These are phyloP conservation scores for Amanita rubescens DNA, from an alignment of 768 basidiomycete species.

Conservation along the genomic window DNA sequence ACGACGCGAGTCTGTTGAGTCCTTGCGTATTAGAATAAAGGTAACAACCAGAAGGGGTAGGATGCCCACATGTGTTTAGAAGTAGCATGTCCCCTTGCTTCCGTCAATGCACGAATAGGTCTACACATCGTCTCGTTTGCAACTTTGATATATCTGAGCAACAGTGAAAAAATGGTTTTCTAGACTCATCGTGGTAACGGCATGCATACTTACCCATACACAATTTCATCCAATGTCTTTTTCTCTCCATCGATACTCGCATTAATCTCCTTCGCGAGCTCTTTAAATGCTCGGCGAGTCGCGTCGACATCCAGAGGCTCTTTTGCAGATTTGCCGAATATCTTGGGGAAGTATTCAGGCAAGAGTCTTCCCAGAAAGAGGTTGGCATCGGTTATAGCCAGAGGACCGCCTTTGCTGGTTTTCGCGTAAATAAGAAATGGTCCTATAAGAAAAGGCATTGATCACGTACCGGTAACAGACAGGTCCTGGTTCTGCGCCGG, in stretches of 20 bases:
- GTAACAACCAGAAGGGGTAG: neutral
- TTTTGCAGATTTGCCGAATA: conserved; percentile 85
- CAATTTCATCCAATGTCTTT: conserved; percentile 73
- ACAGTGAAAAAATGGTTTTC: too few species aligned
- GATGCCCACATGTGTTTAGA: conserved; percentile 56
- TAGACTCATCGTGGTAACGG: neutral
- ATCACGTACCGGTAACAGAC: conserved; percentile 73
- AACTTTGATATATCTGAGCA: conserved; percentile 82
- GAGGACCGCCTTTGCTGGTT: conserved; percentile 77
- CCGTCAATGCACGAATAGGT: conserved; percentile 86
- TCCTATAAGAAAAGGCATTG: neutral
- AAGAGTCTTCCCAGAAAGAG: conserved; percentile 82
- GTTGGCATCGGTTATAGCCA: conserved; percentile 93
- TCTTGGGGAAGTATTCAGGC: conserved; percentile 90
- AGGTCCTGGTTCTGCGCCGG: conserved; percentile 91
- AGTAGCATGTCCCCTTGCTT: conserved; percentile 81
- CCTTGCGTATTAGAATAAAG: conserved; percentile 4
- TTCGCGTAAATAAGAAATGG: neutral
- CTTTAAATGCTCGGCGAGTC: conserved; percentile 58
- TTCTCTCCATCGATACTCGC: conserved; percentile 33
- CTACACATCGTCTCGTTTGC: conserved; percentile 97
- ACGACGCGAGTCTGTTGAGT: conserved; percentile 62
- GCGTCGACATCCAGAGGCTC: conserved; percentile 78
- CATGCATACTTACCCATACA: conserved; percentile 68
- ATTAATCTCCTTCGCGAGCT: conserved; percentile 66